Evolutionary conservation across 2,329 filamentous ascomycete genomes (phyloP), one percentile per base, ranked within the genome.

Genomic region (Fusarium sp.): DNA sequence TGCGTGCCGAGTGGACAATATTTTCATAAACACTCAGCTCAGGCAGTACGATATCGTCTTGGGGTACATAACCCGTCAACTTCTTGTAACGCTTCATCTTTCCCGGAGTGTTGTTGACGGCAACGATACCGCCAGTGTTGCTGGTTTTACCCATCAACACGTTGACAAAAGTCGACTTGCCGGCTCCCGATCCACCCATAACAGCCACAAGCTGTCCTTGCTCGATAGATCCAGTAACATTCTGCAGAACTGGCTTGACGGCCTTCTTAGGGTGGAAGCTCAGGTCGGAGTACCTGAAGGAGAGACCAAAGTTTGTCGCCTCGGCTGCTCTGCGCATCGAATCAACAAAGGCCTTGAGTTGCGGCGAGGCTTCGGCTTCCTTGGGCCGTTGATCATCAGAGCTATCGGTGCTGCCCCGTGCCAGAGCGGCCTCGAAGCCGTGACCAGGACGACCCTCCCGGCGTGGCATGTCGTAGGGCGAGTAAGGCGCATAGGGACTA

Each of bases 11-110:
- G 66, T 89, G 86, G 4, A 88, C 77, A 42, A 90, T 87, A 62
- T 89, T 89, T 74, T 90, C 87, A 55, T 83, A 83, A 5, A 89
- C 86, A 0, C 87, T 89, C 49, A 89, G 76, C 72, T 89, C 85
- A 0, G 86, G 84, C 9, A 88, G 79, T 3, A 89, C 82, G 25
- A 89, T 82, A 73, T 89, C 87, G 65, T 89, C 85, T 70, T 89
- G 87, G 1, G 87, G 87, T 3, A 89, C 87, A 64, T 88, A 89
- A 20, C 86, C 86, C 25, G 89, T 87, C 62, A 88, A 79, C 73
- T 88, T 87, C 75, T 86, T 87, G 75, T 86, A 88, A 42, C 79
- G 78, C 71, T 80, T 80, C 76, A 86, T 80, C 65, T 81, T 81
- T 11, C 82, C 81, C 0, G 82, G 79, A 4, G 79, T 77, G n/a